Evolutionary conservation across 768 basidiomycete genomes (phyloP).

Genomic region (Dendrothele bispora): DNA sequence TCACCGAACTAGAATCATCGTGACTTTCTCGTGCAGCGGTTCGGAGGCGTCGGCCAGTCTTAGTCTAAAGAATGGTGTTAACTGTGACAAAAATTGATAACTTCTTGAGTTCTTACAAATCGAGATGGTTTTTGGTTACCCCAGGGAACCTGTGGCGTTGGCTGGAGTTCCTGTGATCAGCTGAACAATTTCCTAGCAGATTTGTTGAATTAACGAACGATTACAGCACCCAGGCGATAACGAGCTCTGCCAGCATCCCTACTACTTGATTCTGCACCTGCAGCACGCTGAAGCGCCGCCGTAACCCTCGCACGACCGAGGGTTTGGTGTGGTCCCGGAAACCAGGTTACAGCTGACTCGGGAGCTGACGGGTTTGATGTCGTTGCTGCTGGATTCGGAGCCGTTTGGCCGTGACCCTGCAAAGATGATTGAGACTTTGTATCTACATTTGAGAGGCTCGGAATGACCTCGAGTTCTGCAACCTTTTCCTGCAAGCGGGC

Average conservation of each 20-base stretch:
- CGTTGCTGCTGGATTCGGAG: background rate
- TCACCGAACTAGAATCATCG: too few relatives aligned
- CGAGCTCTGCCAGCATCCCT: background rate
- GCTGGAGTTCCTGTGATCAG: background rate
- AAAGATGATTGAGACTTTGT: background rate
- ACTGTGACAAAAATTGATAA: background rate
- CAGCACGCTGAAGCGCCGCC: background rate
- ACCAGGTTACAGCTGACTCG: background rate
- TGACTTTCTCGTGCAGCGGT: too few relatives aligned
- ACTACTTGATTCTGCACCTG: background rate
- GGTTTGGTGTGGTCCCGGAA: background rate
- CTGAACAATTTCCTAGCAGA: background rate
- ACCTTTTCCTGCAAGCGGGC: background rate
- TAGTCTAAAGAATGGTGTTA: background rate
- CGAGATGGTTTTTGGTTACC: background rate
- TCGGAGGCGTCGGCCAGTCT: background rate
- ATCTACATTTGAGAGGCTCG: background rate
- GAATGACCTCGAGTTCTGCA: background rate
- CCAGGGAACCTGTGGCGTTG: background rate
- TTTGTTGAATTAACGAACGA: background rate
- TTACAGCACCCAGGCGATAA: background rate
- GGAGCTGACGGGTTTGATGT: background rate
- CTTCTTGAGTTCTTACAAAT: background rate
- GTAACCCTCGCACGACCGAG: background rate
- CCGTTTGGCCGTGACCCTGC: background rate